A percentile compares a stretch with the other conserved stretches of the same genome.
These are phyloP conservation scores for Paramecium pentaurelia DNA, from an alignment of 73 alveolate genomes.

Conservation along the genomic window DNA sequence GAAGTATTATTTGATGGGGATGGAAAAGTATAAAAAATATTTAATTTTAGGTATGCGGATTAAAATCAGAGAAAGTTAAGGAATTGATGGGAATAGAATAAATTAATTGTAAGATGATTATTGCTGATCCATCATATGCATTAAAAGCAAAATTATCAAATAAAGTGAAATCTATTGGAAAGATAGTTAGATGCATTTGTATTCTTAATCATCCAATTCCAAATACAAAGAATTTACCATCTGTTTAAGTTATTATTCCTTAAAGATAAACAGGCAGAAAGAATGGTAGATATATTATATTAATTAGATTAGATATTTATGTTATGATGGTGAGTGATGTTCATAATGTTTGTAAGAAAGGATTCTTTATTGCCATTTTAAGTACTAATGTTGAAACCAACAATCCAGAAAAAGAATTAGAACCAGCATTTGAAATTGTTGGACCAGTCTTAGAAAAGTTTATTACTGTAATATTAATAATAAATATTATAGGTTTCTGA, in stretches of 20 bases:
- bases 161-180: constrained; percentile 78
- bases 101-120: constrained; percentile 88
- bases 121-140: constrained; percentile 98
- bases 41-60: constrained; percentile 69
- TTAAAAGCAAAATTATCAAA: constrained; percentile 39
- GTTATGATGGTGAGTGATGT: constrained; percentile 62
- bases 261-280: constrained; percentile 87
- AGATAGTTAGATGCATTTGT: constrained; percentile 94
- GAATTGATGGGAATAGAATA: constrained; percentile 62
- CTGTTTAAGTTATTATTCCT: constrained; percentile 95
- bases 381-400: constrained; percentile 87
- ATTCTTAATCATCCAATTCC: constrained; percentile 98
- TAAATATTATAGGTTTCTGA: constrained; percentile 67
- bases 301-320: constrained; percentile 55
- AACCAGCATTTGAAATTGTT: constrained; percentile 75
- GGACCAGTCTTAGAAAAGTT: constrained; percentile 67
- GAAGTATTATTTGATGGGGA: constrained; percentile 88
- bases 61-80: constrained; percentile 59
- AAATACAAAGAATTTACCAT: constrained; percentile 85
- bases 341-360: constrained; percentile 76
- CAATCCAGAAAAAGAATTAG: constrained; percentile 70
- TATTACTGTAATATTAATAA: constrained; percentile 14
- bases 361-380: constrained; percentile 81
- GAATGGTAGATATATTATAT: constrained; percentile 67
- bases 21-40: constrained; percentile 75